These are phyloP conservation scores for Lasiosphaeris hirsuta DNA, from an alignment of 495 filamentous ascomycete genomes.

Conservation along the genomic window DNA sequence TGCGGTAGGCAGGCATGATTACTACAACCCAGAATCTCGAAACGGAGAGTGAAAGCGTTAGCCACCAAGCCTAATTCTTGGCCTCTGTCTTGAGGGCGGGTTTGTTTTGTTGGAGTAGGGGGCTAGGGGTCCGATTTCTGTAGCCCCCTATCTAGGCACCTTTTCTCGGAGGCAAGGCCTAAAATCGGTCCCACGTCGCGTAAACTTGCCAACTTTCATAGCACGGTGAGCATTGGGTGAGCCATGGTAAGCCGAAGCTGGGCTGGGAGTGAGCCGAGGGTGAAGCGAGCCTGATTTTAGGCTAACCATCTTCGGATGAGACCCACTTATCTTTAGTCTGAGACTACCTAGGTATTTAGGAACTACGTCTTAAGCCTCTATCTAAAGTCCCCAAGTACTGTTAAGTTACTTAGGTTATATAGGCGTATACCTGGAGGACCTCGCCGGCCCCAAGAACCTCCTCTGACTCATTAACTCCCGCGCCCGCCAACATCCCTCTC, in stretches of 20 bases:
- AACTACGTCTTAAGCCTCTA: too few relatives aligned
- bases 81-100: slow-evolving; percentile 1
- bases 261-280: slow-evolving; percentile 2
- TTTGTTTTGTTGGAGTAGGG: slow-evolving; percentile 1
- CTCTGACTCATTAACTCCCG: too few relatives aligned
- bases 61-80: neutral
- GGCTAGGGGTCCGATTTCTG: neutral
- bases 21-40: neutral
- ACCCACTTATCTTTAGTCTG: slow-evolving; percentile 2
- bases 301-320: slow-evolving; percentile 3
- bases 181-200: slow-evolving; percentile 1
- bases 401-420: too few relatives aligned
- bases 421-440: too few relatives aligned
- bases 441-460: too few relatives aligned
- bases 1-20: slow-evolving; percentile 1
- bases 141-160: slow-evolving; percentile 1
- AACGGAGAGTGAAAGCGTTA: slow-evolving; percentile 2
- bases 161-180: neutral
- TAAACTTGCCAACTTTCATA: slow-evolving; percentile 4
- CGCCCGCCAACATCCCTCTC: too few relatives aligned
- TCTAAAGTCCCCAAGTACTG: too few relatives aligned
- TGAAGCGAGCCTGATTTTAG: slow-evolving; percentile 12
- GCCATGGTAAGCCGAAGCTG: slow-evolving; percentile 10
- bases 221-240: slow-evolving; percentile 5
- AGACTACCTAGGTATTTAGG: too few relatives aligned